Percentiles rank a stretch among this genome's conserved stretches.
These are phyloP conservation scores for Phialophora verrucosa DNA, from an alignment of 2,329 filamentous ascomycete species.

Conservation along the genomic window DNA sequence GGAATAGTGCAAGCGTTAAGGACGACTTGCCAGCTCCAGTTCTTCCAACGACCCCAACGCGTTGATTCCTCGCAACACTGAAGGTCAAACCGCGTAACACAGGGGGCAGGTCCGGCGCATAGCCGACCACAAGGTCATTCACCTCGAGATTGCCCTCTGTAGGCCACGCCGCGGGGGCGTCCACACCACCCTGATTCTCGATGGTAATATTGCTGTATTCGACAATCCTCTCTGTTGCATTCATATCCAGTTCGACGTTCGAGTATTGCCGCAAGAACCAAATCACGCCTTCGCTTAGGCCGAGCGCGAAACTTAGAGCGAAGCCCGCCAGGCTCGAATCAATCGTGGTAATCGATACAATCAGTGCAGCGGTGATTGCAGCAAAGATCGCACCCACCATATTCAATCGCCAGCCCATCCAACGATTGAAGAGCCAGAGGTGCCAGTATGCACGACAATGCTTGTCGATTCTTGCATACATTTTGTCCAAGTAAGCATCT, in stretches of 20 bases:
- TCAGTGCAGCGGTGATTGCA: conserved; percentile 66
- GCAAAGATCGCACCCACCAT: conserved; percentile 73
- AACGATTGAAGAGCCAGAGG: conserved; percentile 74
- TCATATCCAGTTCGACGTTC: conserved; percentile 77
- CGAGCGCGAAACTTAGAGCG: conserved; percentile 73
- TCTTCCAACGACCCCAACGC: conserved; percentile 76
- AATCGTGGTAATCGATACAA: conserved; percentile 66
- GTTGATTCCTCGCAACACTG: conserved; percentile 67
- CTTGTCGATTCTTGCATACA: conserved; percentile 72
- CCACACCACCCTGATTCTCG: conserved; percentile 66
- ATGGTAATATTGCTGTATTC: conserved; percentile 74
- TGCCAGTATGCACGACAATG: conserved; percentile 71
- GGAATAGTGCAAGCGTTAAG: conserved; percentile 75
- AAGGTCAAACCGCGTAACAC: conserved; percentile 74
- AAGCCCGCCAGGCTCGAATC: conserved; percentile 76
- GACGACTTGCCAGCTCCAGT: conserved; percentile 81
- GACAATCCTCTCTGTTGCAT: conserved; percentile 74
- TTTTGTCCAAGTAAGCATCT: conserved; percentile 69
- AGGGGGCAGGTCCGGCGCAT: conserved; percentile 72
- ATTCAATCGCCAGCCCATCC: conserved; percentile 76
- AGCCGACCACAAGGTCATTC: conserved; percentile 72
- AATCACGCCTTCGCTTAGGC: conserved; percentile 68
- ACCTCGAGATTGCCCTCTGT: conserved; percentile 74
- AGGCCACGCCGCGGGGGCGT: conserved; percentile 75
- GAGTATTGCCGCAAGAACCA: conserved; percentile 72